These are phyloP conservation scores for Intubia oerlemansii DNA, from an alignment of 2,329 filamentous ascomycete species.

Conservation along the genomic window DNA sequence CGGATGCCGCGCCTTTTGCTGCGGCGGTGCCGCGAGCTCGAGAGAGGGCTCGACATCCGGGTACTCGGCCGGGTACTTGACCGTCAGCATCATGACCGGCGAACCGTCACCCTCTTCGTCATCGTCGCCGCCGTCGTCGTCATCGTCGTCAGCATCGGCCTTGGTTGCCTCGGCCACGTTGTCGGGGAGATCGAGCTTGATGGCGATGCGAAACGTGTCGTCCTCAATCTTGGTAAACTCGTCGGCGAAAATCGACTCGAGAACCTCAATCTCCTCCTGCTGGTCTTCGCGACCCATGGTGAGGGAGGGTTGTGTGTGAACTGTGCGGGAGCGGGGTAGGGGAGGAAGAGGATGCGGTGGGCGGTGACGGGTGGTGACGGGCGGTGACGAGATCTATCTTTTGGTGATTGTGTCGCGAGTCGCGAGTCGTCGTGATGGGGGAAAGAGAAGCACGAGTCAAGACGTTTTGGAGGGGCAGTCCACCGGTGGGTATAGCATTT, in stretches of 20 bases:
- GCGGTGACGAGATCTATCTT: constrained; percentile 1
- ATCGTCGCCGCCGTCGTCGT: constrained; percentile 14
- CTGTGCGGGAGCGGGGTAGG: constrained; percentile 5
- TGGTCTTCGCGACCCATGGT: constrained; percentile 67
- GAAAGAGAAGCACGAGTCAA: too few relatives aligned
- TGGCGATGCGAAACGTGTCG: constrained; percentile 67
- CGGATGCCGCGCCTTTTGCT: constrained; percentile 34
- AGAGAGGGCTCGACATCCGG: constrained; percentile 72
- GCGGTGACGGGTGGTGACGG: too few relatives aligned
- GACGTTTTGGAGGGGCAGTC: too few relatives aligned
- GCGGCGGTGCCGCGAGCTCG: constrained; percentile 51
- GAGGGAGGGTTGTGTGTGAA: too few relatives aligned
- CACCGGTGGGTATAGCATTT: too few relatives aligned
- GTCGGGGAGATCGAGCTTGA: constrained; percentile 58
- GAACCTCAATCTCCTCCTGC: constrained; percentile 85
- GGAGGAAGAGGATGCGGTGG: constrained; percentile 3
- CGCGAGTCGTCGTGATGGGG: too few relatives aligned
- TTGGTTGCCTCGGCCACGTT: constrained; percentile 14
- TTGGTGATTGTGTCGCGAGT: neutral
- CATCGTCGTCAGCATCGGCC: neutral
- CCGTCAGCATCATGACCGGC: constrained; percentile 58
- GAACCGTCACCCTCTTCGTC: constrained; percentile 33
- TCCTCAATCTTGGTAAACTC: constrained; percentile 96
- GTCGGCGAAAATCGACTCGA: constrained; percentile 94
- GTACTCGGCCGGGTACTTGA: constrained; percentile 78